Percentiles rank a stretch among this genome's conserved stretches.
Evolutionary conservation across 345 rosid species (phyloP).

Genomic region (Populus nigra): DNA sequence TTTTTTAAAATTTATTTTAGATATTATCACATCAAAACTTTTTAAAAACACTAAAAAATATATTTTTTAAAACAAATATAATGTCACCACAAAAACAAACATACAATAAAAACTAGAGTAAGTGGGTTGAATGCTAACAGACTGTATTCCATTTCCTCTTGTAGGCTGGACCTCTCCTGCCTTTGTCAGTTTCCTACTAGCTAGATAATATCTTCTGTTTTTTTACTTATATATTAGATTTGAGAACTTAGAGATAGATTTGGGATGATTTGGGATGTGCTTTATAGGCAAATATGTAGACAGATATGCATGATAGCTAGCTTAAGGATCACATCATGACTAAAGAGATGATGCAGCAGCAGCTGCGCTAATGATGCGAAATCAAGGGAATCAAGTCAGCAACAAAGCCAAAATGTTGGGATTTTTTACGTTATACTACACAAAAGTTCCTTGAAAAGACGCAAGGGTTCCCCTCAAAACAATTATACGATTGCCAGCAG

Average conservation of each 20-base stretch:
- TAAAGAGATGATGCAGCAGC: not conserved
- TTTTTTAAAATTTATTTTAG: too few relatives aligned
- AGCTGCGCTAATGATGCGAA: not conserved
- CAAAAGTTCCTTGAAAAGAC: not conserved
- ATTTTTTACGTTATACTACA: not conserved
- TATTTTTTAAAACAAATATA: not conserved
- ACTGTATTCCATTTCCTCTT: conserved; percentile 59
- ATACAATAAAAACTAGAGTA: too few relatives aligned
- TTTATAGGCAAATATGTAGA: not conserved
- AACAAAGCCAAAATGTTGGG: not conserved
- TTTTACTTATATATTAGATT: not conserved
- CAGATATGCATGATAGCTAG: not conserved
- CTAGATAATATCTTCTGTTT: not conserved
- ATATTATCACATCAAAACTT: too few relatives aligned
- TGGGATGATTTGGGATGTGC: conserved; percentile 7
- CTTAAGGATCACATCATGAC: not conserved
- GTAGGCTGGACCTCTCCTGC: conserved; percentile 23
- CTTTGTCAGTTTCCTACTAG: conserved; percentile 8
- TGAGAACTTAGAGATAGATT: not conserved
- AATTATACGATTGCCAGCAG: not conserved
- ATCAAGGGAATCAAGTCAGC: not conserved
- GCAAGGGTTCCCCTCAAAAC: not conserved
- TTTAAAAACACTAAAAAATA: too few relatives aligned
- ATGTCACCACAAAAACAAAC: too few relatives aligned
- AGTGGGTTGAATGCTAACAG: conserved; percentile 31